Evolutionary conservation across 2,329 filamentous ascomycete species (phyloP), one percentile per base, ranked within the genome.

Genomic region (Pyricularia sp.): DNA sequence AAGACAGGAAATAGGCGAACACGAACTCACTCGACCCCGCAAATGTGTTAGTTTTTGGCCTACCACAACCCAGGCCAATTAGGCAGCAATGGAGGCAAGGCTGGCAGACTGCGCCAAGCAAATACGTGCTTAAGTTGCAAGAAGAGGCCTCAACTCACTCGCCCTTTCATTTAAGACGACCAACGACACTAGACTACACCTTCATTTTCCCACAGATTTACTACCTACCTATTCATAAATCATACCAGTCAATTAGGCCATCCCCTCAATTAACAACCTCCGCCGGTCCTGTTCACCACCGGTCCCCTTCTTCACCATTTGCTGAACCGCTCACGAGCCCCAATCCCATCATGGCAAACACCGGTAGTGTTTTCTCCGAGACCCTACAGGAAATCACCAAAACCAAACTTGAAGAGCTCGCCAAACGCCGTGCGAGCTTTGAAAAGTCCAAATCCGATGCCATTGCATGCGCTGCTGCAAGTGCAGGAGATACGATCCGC

Each of bases 361-460:
- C 19, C 19, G 33, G 61, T 4, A 53, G 61, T 31, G 61, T 78
- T 66, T 76, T 79, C 67, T 78, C 77, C 0, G 71, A 77, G 66
- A 79, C 77, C 0, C 72, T 80, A 1, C 75, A 75, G 53, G 73
- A 75, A 62, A 79, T 80, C 67, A 80, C 77, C 49, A 74, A 73
- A 57, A 77, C 75, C 60, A 80, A 80, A 62, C 75, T 80, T 1
- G 72, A 77, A 7, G 77, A 79, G 65, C 71, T 80, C 0, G 76
- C 75, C 26, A 79, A 78, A 65, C 72, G 75, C 22, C 75, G 76
- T 4, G 67, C 70, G 2, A 66, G 68, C 12, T 80, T 76, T 63
- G 77, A 80, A 13, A 44, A 49, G 24, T 68, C 70, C 35, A 79
- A 76, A 64, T 35, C 70, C 12, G 68, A 70, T 0, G 66, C 75